A percentile compares a stretch with the other conserved stretches of the same genome.
These are phyloP conservation scores for Hypoxylon sp. DNA, from an alignment of 2,329 filamentous ascomycete genomes.

Conservation along the genomic window DNA sequence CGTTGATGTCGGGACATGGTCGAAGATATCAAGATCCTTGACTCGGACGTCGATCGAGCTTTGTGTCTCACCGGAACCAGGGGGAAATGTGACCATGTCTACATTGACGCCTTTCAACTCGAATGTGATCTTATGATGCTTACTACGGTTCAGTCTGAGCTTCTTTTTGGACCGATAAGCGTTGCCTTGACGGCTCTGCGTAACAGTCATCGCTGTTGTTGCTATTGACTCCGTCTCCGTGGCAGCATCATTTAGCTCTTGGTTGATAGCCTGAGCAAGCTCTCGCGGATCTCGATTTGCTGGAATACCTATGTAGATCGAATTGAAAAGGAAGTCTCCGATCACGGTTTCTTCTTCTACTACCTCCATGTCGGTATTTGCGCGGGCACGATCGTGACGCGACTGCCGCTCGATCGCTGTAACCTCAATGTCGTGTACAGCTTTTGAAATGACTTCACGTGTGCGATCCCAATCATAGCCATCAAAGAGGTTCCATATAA, in stretches of 20 bases:
- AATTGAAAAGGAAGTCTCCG: conserved; percentile 97
- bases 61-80: conserved; percentile 82
- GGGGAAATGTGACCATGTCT: conserved; percentile 85
- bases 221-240: conserved; percentile 93
- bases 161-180: conserved; percentile 66
- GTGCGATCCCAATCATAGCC: conserved; percentile 97
- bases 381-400: conserved; percentile 68
- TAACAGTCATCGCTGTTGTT: conserved; percentile 77
- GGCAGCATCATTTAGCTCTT: conserved; percentile 84
- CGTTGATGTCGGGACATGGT: conserved; percentile 93
- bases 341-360: conserved; percentile 88
- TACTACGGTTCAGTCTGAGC: conserved; percentile 85
- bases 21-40: conserved; percentile 88
- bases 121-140: conserved; percentile 94
- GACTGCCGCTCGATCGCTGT: conserved; percentile 83
- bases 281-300: conserved; percentile 88
- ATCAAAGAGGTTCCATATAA: conserved; percentile 98
- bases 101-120: conserved; percentile 88
- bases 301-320: conserved; percentile 95
- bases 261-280: conserved; percentile 86
- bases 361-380: conserved; percentile 74
- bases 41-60: conserved; percentile 89
- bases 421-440: conserved; percentile 87
- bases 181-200: conserved; percentile 65
- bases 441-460: conserved; percentile 86